Percentiles rank a stretch among this genome's conserved stretches.
Conservation (phyloP, 1,284 basidiomycete genomes). For the Boletus mariae region DNA sequence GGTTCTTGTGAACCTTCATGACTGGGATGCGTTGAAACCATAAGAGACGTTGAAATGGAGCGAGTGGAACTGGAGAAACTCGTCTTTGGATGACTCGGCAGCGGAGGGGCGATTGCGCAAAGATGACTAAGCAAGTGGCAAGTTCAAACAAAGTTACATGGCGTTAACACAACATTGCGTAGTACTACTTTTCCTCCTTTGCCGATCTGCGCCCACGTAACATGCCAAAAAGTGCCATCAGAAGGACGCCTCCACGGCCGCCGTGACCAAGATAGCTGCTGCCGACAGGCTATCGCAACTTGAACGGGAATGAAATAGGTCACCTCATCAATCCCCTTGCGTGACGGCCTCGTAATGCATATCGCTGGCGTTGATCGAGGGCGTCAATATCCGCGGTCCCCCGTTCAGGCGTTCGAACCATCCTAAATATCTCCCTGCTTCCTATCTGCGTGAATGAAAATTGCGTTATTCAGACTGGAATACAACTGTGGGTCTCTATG, state of each 20-base stretch:
- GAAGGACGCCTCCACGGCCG: constrained; percentile 1
- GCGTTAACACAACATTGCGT: background rate
- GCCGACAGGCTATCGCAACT: background rate
- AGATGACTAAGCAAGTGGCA: constrained; percentile 25
- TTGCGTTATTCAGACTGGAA: background rate
- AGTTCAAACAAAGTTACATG: background rate
- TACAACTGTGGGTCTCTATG: background rate
- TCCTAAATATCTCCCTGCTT: background rate
- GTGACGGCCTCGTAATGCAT: background rate
- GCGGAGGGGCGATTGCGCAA: background rate
- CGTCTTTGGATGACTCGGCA: constrained; percentile 8
- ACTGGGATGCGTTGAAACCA: constrained; percentile 32
- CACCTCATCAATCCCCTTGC: background rate
- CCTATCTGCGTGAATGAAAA: background rate
- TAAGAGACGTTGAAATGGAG: constrained; percentile 5
- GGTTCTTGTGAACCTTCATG: constrained; percentile 50
- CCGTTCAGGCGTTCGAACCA: background rate
- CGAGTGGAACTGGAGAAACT: constrained; percentile 9
- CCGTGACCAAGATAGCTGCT: background rate
- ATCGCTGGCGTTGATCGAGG: background rate
- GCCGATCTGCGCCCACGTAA: background rate
- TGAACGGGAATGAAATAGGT: background rate
- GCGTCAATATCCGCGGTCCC: constrained; percentile 4
- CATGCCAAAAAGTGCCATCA: background rate
- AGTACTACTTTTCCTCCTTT: background rate